Evolutionary conservation across 208 protist species (phyloP), one percentile per base, ranked within the genome.

Genomic region (Wallacemonas collosoma): DNA sequence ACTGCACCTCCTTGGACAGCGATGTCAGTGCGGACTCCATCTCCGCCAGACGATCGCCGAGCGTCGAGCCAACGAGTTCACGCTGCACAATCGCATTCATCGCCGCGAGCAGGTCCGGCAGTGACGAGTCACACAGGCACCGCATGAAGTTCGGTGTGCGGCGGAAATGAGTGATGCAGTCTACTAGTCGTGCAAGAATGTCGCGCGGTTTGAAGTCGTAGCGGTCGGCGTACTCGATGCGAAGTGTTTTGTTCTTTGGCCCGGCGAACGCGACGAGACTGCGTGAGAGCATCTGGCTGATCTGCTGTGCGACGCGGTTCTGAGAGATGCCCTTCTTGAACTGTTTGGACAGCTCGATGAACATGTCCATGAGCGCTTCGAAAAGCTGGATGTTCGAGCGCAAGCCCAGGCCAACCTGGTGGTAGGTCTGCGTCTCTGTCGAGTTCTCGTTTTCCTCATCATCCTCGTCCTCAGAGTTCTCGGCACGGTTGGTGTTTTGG

Each of bases 261-360:
- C 93, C 93, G 5, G 89, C 88, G 67, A 97, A 95, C 12, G 85
- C 84, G 67, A 90, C 78, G 15, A 97, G 73, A 66, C 88, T 94
- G 62, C 88, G 86, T 2, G 88, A 88, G 2, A 97, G 82, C 90
- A 95, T 94, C 69, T 95, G 87, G 53, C 85, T 83, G 73, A 95
- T 91, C 80, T 97, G 93, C 68, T 89, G 82, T 17, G 87, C 88
- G 47, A 97, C 93, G 80, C 95, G 87, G 74, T 97, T 95, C 73
- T 94, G 93, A 54, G 87, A 89, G 1, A 97, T 89, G 11, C 93
- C 93, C 17, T 83, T 82, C 15, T 80, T 83, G 58, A 94, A 97
- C 72, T 88, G 84, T 7, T 80, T 70, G 26, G 88, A 74, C 11
- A 97, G 83, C 78, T 93, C 77, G 73, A 92, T 93, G 72, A 97